A percentile compares a stretch with the other conserved stretches of the same genome.
Conservation (phyloP, 2,329 filamentous ascomycete genomes). For the Neocucurbitaria cava region DNA sequence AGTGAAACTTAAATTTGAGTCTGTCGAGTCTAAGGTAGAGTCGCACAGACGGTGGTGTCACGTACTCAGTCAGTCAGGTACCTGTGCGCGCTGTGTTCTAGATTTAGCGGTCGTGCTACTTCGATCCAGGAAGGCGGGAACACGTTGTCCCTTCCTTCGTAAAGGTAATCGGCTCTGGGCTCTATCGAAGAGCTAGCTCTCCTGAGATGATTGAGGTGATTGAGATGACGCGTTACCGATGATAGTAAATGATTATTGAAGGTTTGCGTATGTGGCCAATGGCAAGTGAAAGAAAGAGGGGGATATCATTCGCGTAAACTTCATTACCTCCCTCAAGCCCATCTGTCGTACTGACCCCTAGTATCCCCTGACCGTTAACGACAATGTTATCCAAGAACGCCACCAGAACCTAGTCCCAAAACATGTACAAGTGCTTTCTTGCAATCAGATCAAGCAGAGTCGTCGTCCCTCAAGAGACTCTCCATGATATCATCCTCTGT, state of each 20-base stretch:
- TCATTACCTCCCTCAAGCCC: background rate
- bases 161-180: too few species aligned
- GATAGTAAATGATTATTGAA: background rate
- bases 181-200: too few species aligned
- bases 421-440: background rate
- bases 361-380: background rate
- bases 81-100: too few species aligned
- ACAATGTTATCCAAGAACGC: background rate
- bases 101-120: too few species aligned
- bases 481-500: conserved; percentile 46
- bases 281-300: background rate
- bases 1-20: too few species aligned
- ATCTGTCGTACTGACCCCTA: too few species aligned
- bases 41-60: too few species aligned
- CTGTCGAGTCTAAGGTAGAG: too few species aligned
- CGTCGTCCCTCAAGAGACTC: conserved; percentile 26
- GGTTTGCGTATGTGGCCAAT: background rate
- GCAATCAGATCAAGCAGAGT: background rate
- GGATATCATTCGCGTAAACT: background rate
- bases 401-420: background rate
- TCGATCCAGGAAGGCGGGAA: too few species aligned
- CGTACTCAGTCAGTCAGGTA: too few species aligned
- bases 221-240: background rate
- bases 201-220: too few species aligned
- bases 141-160: too few species aligned